Percentiles rank a stretch among this genome's conserved stretches.
phyloP scores from a whole-genome alignment of 495 filamentous ascomycete genomes.

The Aspergillus incahuasiensis region DNA sequence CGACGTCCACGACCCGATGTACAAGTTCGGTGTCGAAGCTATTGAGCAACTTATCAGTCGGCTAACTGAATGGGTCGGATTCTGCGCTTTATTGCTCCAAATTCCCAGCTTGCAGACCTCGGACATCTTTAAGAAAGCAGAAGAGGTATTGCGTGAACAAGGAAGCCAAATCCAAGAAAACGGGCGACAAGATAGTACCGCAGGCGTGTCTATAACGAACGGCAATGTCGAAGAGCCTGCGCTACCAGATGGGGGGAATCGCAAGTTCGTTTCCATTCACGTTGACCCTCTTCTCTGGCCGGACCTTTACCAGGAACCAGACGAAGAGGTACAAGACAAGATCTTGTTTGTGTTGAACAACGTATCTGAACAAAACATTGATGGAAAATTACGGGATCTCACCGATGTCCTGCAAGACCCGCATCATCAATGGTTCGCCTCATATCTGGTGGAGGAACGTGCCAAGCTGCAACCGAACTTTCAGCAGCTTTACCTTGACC shows the following conservation, averaged over 20 bases:
- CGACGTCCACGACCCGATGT: conserved; percentile 79
- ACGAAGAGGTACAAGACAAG: conserved; percentile 81
- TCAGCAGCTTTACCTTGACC: conserved; percentile 84
- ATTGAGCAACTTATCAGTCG: conserved; percentile 78
- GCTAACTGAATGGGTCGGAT: conserved; percentile 86
- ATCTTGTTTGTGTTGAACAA: conserved; percentile 97
- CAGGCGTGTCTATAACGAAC: conserved; percentile 51
- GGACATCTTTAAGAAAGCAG: conserved; percentile 73
- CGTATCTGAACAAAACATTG: conserved; percentile 80
- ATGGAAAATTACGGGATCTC: conserved; percentile 73
- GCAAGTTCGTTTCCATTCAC: conserved; percentile 69
- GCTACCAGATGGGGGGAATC: conserved; percentile 44
- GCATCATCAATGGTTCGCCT: conserved; percentile 93
- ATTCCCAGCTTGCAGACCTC: conserved; percentile 79
- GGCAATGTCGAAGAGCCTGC: conserved; percentile 60
- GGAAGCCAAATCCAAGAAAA: conserved; percentile 36
- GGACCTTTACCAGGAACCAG: conserved; percentile 69
- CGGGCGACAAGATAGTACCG: conserved; percentile 32
- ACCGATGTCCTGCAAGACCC: conserved; percentile 69
- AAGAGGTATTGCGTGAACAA: conserved; percentile 69
- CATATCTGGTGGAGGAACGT: conserved; percentile 91
- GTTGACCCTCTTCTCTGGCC: conserved; percentile 59
- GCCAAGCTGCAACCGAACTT: conserved; percentile 96
- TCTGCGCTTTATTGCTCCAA: conserved; percentile 75
- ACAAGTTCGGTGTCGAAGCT: conserved; percentile 96